Evolutionary conservation across 495 filamentous ascomycete genomes (phyloP).

Genomic region (Talaromyces borbonicus): DNA sequence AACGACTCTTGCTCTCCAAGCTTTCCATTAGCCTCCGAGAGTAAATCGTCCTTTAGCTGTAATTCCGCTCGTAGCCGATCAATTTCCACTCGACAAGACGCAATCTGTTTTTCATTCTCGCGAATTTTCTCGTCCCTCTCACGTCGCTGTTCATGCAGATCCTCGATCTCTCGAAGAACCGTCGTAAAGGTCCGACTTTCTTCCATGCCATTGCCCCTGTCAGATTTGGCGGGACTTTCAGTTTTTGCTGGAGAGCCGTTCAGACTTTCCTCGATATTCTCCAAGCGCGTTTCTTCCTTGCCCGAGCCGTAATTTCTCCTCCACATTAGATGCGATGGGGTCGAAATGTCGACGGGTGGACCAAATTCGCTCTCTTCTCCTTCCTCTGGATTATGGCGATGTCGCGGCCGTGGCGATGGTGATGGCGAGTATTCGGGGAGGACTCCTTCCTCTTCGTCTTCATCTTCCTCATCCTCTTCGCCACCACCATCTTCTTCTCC

Average conservation of each 20-base stretch:
- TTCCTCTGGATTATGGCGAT: constrained; percentile 7
- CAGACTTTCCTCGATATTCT: constrained; percentile 32
- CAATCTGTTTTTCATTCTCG: constrained; percentile 22
- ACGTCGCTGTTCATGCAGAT: constrained; percentile 24
- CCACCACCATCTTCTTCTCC: constrained; percentile 9
- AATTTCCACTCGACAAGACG: constrained; percentile 31
- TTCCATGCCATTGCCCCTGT: constrained; percentile 12
- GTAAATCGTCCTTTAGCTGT: constrained; percentile 21
- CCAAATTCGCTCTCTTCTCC: constrained; percentile 38
- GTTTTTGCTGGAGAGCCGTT: constrained; percentile 18
- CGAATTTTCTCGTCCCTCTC: constrained; percentile 31
- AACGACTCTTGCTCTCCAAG: constrained; percentile 17
- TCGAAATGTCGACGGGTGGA: constrained; percentile 39
- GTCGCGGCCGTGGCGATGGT: constrained; percentile 1
- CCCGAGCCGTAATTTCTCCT: constrained; percentile 15
- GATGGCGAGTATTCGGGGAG: constrained; percentile 7
- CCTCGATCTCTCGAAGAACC: constrained; percentile 25
- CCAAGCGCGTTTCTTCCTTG: constrained; percentile 30
- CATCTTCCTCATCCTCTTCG: constrained; percentile 11
- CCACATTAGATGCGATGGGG: constrained; percentile 35
- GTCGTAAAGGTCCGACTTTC: constrained; percentile 12
- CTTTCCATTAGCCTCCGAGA: constrained; percentile 22
- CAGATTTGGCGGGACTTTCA: constrained; percentile 22
- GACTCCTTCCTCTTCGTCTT: constrained; percentile 7
- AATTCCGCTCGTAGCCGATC: constrained; percentile 30